Evolutionary conservation across 257 asterid species (phyloP).

Genomic region (Coffea canephora): DNA sequence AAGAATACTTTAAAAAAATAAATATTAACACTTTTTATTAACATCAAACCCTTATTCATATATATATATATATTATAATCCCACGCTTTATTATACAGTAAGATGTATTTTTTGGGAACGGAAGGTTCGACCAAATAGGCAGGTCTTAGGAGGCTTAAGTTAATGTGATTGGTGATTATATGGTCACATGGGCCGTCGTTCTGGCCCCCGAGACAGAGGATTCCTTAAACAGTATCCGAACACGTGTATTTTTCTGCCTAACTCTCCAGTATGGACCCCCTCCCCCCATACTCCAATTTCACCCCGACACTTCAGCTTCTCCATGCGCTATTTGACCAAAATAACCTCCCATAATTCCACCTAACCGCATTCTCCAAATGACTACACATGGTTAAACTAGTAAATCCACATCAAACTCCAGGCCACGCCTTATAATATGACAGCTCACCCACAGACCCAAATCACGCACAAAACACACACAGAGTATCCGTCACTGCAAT

Average conservation of each 20-base stretch:
- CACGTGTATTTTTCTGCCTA: conserved; percentile 17
- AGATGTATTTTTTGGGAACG: too few species aligned
- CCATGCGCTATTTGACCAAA: background rate
- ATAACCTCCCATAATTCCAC: background rate
- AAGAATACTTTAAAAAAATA: too few species aligned
- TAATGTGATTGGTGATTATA: too few species aligned
- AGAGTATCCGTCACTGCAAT: background rate
- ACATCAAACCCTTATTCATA: too few species aligned
- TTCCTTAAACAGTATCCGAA: conserved; percentile 23
- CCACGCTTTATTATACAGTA: too few species aligned
- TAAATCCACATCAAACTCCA: background rate
- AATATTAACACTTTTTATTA: too few species aligned
- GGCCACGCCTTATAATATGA: background rate
- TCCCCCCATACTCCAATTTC: background rate
- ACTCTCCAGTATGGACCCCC: background rate
- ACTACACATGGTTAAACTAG: background rate
- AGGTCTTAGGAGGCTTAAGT: too few species aligned
- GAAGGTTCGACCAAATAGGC: too few species aligned
- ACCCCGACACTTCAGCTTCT: conserved; percentile 2
- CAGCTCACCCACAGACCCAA: conserved; percentile 3
- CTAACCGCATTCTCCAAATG: background rate
- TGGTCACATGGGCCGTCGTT: background rate
- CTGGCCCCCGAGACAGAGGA: background rate
- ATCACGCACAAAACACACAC: conserved; percentile 5
- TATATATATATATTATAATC: too few species aligned